Evolutionary conservation across 2,329 filamentous ascomycete species (phyloP), one percentile per base, ranked within the genome.

Genomic region (Epichloe coenophiala): DNA sequence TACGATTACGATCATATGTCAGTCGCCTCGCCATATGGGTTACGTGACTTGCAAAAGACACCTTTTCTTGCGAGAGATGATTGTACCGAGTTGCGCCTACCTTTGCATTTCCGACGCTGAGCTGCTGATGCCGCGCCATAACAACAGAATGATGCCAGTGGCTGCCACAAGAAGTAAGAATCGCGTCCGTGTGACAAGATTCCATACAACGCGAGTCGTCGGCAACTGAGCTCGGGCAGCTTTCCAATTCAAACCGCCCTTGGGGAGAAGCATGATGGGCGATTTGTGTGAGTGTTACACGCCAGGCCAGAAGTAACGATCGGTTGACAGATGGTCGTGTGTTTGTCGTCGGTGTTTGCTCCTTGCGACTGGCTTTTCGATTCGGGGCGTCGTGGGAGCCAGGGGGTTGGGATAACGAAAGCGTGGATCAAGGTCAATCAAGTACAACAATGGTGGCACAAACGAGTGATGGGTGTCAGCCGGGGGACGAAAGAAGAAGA

Each of bases 231-330:
- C 77, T 71, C 81, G 86, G 58, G 90, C 85, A 58, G 87, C 85
- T 75, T 95, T 96, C 90, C 91, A 97, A 67, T 82, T 89, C 63
- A 91, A 78, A 65, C 88, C 87, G 67, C 86, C 86, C 70, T 95
- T 95, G 57, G 88, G 86, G 60, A 94, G 81, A 72, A 96, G 81
- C 90, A 96, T 96, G 55, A 58, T 73, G 63, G 65, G 63, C 47
- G 45, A 46, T 41, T n/a, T 44, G 41, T 52, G 49, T 42, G 45
- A 38, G n/a, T 42, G 45, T 41, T 41, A 45, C 35, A 47, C 51
- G 45, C 45, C 51, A 45, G 36, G 13, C n/a, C 21, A 47, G 45
- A 15, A 51, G 38, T 12, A 27, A 49, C 47, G 11, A 40, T 31
- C 42, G 17, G 23, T 35, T 12, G n/a, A 38, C 9, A 23, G 35